Evolutionary conservation across 2,329 filamentous ascomycete species (phyloP).

Genomic region (Chaetomium globosum): DNA sequence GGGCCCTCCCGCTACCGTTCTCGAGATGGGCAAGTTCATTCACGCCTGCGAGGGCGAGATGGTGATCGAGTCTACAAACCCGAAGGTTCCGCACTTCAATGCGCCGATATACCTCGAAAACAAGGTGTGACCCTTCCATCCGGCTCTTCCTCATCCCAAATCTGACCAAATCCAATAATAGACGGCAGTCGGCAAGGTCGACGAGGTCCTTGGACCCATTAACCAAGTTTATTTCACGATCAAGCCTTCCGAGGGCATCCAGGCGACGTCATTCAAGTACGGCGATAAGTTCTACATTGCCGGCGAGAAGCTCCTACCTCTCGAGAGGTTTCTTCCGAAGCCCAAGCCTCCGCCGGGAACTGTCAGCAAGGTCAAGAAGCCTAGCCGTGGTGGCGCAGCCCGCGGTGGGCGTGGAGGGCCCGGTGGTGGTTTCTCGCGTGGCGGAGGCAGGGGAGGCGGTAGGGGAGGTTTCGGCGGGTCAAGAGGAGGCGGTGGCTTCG

Average conservation of each 20-base stretch:
- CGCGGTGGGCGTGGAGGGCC: conserved; percentile 49
- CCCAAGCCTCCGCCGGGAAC: conserved; percentile 74
- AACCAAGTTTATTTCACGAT: conserved; percentile 99
- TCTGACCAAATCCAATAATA: conserved; percentile 23
- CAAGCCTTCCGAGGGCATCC: conserved; percentile 95
- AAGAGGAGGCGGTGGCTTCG: conserved; percentile 36
- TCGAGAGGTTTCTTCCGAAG: conserved; percentile 96
- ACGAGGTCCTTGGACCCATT: conserved; percentile 95
- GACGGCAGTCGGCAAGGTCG: conserved; percentile 92
- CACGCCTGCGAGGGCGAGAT: conserved; percentile 97
- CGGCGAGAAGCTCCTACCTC: conserved; percentile 87
- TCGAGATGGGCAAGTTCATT: conserved; percentile 91
- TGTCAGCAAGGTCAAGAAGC: conserved; percentile 57
- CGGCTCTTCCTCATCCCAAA: neutral
- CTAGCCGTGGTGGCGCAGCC: conserved; percentile 68
- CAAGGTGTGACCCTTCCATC: conserved; percentile 61
- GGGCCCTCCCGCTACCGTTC: conserved; percentile 63
- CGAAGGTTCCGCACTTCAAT: conserved; percentile 98
- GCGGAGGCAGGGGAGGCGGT: conserved; percentile 43
- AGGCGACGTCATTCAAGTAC: conserved; percentile 89
- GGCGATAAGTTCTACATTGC: conserved; percentile 98
- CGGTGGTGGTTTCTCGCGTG: conserved; percentile 41
- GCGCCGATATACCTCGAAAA: conserved; percentile 98
- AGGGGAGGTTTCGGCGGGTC: conserved; percentile 36
- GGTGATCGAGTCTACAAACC: conserved; percentile 92